Percentiles rank a stretch among this genome's conserved stretches.
Evolutionary conservation across 108 stramenopile species (phyloP).

Genomic region (Aurantiochytrium sp.): DNA sequence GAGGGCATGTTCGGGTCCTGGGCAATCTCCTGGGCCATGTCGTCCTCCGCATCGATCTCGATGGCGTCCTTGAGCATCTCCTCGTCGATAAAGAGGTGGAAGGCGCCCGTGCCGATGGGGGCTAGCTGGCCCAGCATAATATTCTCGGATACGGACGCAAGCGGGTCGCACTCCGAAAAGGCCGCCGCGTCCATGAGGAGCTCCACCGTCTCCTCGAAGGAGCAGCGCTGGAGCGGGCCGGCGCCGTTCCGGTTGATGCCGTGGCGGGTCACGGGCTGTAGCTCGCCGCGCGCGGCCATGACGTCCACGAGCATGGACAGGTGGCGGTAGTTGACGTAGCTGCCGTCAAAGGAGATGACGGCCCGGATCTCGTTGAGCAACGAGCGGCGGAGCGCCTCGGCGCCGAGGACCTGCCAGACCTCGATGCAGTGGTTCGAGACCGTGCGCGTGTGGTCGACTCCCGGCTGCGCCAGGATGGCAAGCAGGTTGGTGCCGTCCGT

Average conservation of each 20-base stretch:
- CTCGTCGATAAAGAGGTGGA: conserved; percentile 89
- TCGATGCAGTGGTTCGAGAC: conserved; percentile 93
- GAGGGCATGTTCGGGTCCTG: conserved; percentile 61
- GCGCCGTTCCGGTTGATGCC: conserved; percentile 95
- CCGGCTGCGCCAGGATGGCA: conserved; percentile 82
- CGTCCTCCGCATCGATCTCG: conserved; percentile 77
- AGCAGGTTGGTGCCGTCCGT: conserved; percentile 94
- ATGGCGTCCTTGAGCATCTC: conserved; percentile 82
- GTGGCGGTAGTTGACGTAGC: conserved; percentile 98
- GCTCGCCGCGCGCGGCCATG: conserved; percentile 94
- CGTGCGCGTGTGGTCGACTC: conserved; percentile 84
- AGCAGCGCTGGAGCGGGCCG: conserved; percentile 86
- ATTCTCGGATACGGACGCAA: conserved; percentile 93
- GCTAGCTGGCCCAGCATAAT: conserved; percentile 96
- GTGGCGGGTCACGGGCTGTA: conserved; percentile 95
- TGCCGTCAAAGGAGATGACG: conserved; percentile 89
- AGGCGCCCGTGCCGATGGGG: conserved; percentile 83
- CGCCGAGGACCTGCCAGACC: conserved; percentile 86
- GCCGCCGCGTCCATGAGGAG: conserved; percentile 93
- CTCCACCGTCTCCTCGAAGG: conserved; percentile 98
- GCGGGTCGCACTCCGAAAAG: conserved; percentile 83
- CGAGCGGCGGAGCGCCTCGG: conserved; percentile 88
- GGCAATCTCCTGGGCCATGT: conserved; percentile 65
- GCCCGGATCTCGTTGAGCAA: conserved; percentile 74
- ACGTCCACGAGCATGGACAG: conserved; percentile 91